Conservation (phyloP, 331 rosid species). For the Phaseolus coccineus region DNA sequence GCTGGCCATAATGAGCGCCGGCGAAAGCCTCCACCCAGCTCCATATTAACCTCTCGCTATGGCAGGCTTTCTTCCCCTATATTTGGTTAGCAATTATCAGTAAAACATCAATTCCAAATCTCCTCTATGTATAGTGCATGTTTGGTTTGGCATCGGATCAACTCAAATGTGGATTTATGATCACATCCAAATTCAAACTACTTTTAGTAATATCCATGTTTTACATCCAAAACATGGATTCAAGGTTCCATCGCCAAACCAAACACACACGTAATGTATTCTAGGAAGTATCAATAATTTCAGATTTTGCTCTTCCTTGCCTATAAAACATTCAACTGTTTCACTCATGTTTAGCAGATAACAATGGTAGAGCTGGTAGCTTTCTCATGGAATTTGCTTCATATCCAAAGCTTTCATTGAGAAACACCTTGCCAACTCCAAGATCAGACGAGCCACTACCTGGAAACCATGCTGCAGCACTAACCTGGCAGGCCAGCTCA, state of each 20-base stretch:
- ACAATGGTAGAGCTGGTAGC: slow-evolving; percentile 60
- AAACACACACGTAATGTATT: neutral
- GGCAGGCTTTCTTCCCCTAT: slow-evolving; percentile 59
- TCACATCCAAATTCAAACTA: too few species aligned
- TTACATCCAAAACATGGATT: too few species aligned
- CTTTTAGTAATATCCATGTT: too few species aligned
- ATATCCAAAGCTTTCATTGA: slow-evolving; percentile 58
- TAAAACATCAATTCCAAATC: slow-evolving; percentile 30
- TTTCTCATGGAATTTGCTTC: slow-evolving; percentile 82
- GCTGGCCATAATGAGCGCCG: slow-evolving; percentile 98
- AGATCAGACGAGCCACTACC: slow-evolving; percentile 58
- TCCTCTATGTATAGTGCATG: neutral
- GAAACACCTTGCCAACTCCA: slow-evolving; percentile 54
- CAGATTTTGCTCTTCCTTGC: neutral
- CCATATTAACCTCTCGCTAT: slow-evolving; percentile 66
- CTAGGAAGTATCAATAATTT: slow-evolving; percentile 29
- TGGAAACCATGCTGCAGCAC: slow-evolving; percentile 50
- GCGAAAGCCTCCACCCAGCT: slow-evolving; percentile 86
- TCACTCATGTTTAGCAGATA: slow-evolving; percentile 50
- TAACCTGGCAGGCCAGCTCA: slow-evolving; percentile 66
- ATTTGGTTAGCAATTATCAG: slow-evolving; percentile 60
- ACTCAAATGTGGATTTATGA: too few species aligned
- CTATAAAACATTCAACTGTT: neutral
- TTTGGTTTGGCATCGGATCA: too few species aligned
- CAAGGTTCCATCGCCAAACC: too few species aligned